phyloP scores from a whole-genome alignment of 192 early-diverging fungal genomes.

The Phlyctochytrium arcticum region DNA sequence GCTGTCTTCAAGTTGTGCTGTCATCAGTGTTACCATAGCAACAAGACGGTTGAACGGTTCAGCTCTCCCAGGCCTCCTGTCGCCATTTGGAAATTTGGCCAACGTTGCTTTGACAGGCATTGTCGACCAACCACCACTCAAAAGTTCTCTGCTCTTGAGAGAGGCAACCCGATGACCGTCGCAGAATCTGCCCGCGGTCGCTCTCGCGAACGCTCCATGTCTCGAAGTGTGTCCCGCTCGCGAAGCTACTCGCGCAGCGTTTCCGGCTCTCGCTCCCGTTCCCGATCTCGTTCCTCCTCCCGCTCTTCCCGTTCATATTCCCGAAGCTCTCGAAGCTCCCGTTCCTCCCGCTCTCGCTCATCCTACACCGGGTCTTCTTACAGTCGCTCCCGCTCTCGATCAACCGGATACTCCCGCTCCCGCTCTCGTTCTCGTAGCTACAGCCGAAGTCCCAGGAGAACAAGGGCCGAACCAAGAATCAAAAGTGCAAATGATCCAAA shows the following conservation, averaged over 20 bases:
- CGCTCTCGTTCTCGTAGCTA: neutral
- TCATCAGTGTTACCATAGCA: neutral
- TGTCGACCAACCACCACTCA: too few relatives aligned
- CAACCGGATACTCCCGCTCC: neutral
- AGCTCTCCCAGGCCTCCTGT: too few relatives aligned
- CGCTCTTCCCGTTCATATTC: conserved; percentile 16
- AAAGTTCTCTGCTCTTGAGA: too few relatives aligned
- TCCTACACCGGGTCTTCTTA: neutral
- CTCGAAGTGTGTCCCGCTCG: too few relatives aligned
- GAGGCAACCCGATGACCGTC: too few relatives aligned
- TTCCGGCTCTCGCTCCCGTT: neutral
- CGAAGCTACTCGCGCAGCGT: neutral
- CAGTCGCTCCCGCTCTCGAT: neutral
- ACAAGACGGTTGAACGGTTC: neutral
- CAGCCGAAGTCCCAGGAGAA: conserved; percentile 1
- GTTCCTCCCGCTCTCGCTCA: conserved; percentile 9
- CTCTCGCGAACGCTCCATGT: too few relatives aligned
- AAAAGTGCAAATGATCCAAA: neutral
- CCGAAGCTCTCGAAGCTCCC: neutral
- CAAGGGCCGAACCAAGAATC: neutral
- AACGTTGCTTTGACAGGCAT: too few relatives aligned
- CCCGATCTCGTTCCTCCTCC: conserved; percentile 8
- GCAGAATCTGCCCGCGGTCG: too few relatives aligned
- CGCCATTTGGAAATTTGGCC: too few relatives aligned
- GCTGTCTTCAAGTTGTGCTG: neutral